Conservation (phyloP, 2,329 filamentous ascomycete genomes). For the Lachnum nothofagi region DNA sequence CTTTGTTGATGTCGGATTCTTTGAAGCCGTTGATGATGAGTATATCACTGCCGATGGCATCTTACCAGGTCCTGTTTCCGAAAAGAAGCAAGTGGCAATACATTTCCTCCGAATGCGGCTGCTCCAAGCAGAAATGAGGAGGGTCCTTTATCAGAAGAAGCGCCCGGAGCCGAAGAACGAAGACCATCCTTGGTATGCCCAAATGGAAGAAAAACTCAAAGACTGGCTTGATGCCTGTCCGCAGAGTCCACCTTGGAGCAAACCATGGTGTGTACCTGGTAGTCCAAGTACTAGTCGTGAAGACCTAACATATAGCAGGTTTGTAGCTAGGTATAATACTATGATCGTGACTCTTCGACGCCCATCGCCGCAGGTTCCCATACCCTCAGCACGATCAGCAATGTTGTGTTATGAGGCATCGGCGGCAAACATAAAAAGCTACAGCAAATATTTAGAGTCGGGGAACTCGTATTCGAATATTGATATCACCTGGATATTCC, state of each 20-base stretch:
- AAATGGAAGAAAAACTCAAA: slow-evolving; percentile 73
- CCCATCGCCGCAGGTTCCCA: slow-evolving; percentile 85
- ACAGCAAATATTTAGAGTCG: slow-evolving; percentile 72
- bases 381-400: slow-evolving; percentile 75
- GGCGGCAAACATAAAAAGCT: slow-evolving; percentile 73
- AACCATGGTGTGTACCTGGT: slow-evolving; percentile 58
- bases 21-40: slow-evolving; percentile 73
- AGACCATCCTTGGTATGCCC: slow-evolving; percentile 77
- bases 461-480: no score
- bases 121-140: slow-evolving; percentile 79
- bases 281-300: background rate
- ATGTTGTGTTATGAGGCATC: slow-evolving; percentile 78
- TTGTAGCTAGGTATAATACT: slow-evolving; percentile 68
- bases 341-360: slow-evolving; percentile 85
- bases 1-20: slow-evolving; percentile 79
- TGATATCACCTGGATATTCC: slow-evolving; percentile 91
- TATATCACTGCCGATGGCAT: slow-evolving; percentile 77
- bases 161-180: slow-evolving; percentile 70
- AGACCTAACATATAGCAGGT: slow-evolving; percentile 42
- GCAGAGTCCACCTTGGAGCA: slow-evolving; percentile 64
- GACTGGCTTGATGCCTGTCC: slow-evolving; percentile 76
- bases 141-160: slow-evolving; percentile 81
- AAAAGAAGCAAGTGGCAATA: slow-evolving; percentile 83
- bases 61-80: slow-evolving; percentile 62
- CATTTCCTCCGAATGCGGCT: slow-evolving; percentile 92